A percentile compares a stretch with the other conserved stretches of the same genome.
phyloP scores from a whole-genome alignment of 192 early-diverging fungal species.

The Backusella tarrabulga region DNA sequence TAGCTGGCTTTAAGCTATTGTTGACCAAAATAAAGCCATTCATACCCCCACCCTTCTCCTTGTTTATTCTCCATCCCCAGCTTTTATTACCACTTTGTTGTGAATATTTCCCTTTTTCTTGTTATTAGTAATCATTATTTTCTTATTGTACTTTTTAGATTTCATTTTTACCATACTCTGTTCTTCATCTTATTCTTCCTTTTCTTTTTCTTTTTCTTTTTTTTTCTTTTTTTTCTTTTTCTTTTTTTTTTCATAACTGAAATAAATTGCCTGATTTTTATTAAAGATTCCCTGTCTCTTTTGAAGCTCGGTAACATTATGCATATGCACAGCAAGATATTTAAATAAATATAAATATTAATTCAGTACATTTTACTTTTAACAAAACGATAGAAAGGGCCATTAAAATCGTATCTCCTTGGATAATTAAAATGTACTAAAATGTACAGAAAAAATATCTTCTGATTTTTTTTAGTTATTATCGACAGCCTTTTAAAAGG shows the following conservation, averaged over 20 bases:
- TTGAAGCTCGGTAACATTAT: background rate
- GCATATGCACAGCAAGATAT: background rate
- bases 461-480: background rate
- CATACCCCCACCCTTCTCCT: background rate
- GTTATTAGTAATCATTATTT: background rate
- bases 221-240: background rate
- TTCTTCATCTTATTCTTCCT: background rate
- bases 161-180: background rate
- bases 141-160: background rate
- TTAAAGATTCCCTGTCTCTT: background rate
- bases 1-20: background rate
- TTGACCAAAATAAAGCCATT: background rate
- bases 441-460: background rate
- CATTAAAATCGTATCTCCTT: background rate
- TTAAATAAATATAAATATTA: background rate
- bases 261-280: background rate
- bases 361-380: background rate
- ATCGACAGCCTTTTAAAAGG: background rate
- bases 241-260: background rate
- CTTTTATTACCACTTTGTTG: constrained; percentile 1
- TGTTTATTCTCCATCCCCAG: background rate
- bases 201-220: background rate
- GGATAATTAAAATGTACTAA: background rate
- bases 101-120: background rate
- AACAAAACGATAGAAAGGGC: background rate